phyloP scores from a whole-genome alignment of 768 basidiomycete species.

The Polyporus arcularius region DNA sequence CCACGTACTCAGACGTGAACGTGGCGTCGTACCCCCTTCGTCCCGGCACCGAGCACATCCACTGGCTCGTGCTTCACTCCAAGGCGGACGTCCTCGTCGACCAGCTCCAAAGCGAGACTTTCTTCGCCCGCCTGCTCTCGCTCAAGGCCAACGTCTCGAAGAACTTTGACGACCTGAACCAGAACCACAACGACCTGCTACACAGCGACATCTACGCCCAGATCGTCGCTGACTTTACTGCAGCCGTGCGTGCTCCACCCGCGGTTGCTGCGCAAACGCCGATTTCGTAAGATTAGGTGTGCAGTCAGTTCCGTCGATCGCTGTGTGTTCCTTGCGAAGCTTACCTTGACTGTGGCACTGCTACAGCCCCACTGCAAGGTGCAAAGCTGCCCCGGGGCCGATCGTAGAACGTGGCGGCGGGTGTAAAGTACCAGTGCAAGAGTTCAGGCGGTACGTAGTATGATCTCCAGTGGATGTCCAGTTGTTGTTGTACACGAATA shows the following conservation, averaged over 20 bases:
- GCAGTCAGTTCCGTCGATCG: neutral
- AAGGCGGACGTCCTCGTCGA: constrained; percentile 71
- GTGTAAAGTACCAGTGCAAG: too few relatives aligned
- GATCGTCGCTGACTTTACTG: constrained; percentile 19
- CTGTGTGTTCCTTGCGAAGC: neutral
- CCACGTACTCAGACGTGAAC: constrained; percentile 52
- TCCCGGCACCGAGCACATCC: constrained; percentile 36
- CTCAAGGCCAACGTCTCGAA: constrained; percentile 23
- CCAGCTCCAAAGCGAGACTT: constrained; percentile 56
- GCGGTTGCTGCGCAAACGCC: neutral
- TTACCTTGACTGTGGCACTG: too few relatives aligned
- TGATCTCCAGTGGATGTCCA: too few relatives aligned
- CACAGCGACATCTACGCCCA: constrained; percentile 19
- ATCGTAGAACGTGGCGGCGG: too few relatives aligned
- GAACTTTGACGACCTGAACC: constrained; percentile 17
- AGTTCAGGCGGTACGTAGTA: too few relatives aligned
- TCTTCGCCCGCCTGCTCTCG: constrained; percentile 53
- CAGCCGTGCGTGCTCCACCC: neutral
- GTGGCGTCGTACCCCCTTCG: constrained; percentile 43
- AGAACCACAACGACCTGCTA: constrained; percentile 22
- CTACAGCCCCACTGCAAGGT: too few relatives aligned
- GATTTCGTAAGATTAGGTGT: neutral
- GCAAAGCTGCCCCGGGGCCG: too few relatives aligned
- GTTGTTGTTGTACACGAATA: neutral
- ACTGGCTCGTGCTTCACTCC: constrained; percentile 79